phyloP scores from a whole-genome alignment of 2,329 filamentous ascomycete species.

The Diaporthe sp. region DNA sequence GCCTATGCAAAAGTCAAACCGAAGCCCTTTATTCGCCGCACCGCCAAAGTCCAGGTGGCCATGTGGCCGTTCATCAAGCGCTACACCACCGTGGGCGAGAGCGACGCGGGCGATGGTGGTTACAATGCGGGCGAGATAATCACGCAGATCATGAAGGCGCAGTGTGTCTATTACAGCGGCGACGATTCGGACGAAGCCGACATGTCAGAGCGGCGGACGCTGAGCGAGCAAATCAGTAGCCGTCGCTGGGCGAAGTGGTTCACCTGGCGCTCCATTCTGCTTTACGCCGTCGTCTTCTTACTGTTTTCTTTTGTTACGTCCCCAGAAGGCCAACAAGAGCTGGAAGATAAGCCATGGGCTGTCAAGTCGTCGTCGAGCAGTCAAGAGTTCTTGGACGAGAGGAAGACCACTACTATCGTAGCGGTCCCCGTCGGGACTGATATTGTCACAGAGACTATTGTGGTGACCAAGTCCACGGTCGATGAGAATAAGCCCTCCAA shows the following conservation, averaged over 20 bases:
- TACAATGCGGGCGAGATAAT: slow-evolving; percentile 44
- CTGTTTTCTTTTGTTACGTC: not conserved
- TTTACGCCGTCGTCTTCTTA: not conserved
- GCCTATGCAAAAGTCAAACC: slow-evolving; percentile 1
- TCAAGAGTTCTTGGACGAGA: not conserved
- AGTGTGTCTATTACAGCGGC: slow-evolving; percentile 51
- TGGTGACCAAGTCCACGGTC: not conserved
- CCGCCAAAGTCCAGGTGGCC: slow-evolving; percentile 51
- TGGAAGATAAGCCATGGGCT: too few species aligned
- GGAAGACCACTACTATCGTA: not conserved
- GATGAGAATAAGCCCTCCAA: not conserved
- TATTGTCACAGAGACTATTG: not conserved
- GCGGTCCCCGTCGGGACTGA: not conserved
- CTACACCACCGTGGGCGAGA: slow-evolving; percentile 43
- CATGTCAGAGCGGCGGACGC: slow-evolving; percentile 33
- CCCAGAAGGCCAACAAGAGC: not conserved
- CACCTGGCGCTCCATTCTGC: not conserved
- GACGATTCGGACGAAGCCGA: slow-evolving; percentile 34
- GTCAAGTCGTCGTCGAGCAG: not conserved
- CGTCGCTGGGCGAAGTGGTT: not conserved
- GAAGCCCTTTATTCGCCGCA: slow-evolving; percentile 34
- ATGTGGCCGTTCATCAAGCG: slow-evolving; percentile 50
- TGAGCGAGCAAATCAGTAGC: slow-evolving; percentile 34
- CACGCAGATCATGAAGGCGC: slow-evolving; percentile 46
- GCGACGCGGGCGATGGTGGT: slow-evolving; percentile 34